Base-by-base conservation (phyloP, 371 early-diverging fungal genomes). In the Blastocladiella emersonii region DNA sequence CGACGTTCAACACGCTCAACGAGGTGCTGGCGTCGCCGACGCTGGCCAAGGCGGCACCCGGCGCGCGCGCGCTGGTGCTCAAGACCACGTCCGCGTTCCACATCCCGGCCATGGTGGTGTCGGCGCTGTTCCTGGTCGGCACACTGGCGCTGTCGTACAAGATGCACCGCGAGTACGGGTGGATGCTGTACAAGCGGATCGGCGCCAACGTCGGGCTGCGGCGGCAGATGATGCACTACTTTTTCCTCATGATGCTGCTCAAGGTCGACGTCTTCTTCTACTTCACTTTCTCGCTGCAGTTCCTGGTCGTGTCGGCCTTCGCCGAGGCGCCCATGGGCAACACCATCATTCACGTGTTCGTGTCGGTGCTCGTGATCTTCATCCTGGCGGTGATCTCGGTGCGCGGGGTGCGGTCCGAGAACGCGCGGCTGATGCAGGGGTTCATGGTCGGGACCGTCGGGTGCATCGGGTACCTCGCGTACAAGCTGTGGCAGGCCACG, bases 181-280 rank as follows among this genome's bases (percentile, higher is more conserved):
- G 59, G 59, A 27, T 25, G 30, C 34, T 59, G 10, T 59, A 59
- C 59, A 59, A 59, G 59, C 59, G 59, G 15, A 59, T 59, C 37
- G 59, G 59, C 32, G 59, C 59, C 27, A 39, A 59, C 21, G 37
- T 59, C 32, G 59, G 59, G 3, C 25, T 59, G 34, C n/a, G 59
- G 1, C n/a, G 44, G 13, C 37, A 41, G 35, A 41, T 41, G 41
- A 59, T 41, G 59, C 41, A 41, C 59, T 59, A 59, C 6, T 59
- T 59, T 19, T 37, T 59, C 21, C 59, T 59, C 43, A 59, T 59
- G 59, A 59, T 59, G 59, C 43, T 59, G 59, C n/a, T n/a, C n/a
- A n/a, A n/a, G n/a, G n/a, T n/a, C n/a, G n/a, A n/a, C n/a, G n/a
- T n/a, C n/a, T n/a, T n/a, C n/a, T 59, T 59, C 59, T 59, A 59